Base-by-base conservation (phyloP, 2,329 filamentous ascomycete species). In the Paecilomyces sp. region DNA sequence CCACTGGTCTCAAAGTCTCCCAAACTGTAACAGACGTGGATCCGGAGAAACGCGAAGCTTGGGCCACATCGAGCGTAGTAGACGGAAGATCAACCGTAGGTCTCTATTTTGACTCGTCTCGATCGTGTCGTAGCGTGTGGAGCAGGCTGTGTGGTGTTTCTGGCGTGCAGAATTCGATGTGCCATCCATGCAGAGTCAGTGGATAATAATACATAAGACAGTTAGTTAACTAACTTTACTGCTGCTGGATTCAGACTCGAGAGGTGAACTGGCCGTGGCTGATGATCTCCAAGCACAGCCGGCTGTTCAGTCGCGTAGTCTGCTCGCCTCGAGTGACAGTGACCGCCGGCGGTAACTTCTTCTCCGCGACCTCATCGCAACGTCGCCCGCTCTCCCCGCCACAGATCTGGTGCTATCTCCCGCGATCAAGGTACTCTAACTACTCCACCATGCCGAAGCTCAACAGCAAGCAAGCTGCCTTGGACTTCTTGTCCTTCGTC, bases 401-500 rank as follows among this genome's bases (percentile, higher is more conserved):
- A 41, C 55, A 56, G n/a, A 41, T 56, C 18, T 36, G 55, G 15
- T 28, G 25, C 33, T 15, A 34, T 13, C 8, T 13, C 25, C 18
- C n/a, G 12, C 13, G 33, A 47, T 54, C 22, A 60, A 55, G 30
- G 56, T 62, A 60, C 54, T 63, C 67, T 28, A 55, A n/a, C 30
- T 31, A 55, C 54, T 58, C 60, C 56, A 70, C 62, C 55, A 73
- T 73, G 71, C 61, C 64, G 41, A 62, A 64, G 31, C 50, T 64
- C 28, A 62, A 68, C 56, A 67, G 68, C 62, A 73, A 74, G 58
- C 68, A 74, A 60, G 71, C 85, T 58, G 90, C 90, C 58, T 80
- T 89, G 77, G 91, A 95, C 80, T 96, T 97, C 75, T 79, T 96
- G 71, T 88, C 91, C 77, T 97, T 96, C 79, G 88, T 97, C 74